Percentiles rank a stretch among this genome's conserved stretches.
These are phyloP conservation scores for Torulaspora microellipsoides DNA, from an alignment of 805 yeast genomes.

Conservation along the genomic window DNA sequence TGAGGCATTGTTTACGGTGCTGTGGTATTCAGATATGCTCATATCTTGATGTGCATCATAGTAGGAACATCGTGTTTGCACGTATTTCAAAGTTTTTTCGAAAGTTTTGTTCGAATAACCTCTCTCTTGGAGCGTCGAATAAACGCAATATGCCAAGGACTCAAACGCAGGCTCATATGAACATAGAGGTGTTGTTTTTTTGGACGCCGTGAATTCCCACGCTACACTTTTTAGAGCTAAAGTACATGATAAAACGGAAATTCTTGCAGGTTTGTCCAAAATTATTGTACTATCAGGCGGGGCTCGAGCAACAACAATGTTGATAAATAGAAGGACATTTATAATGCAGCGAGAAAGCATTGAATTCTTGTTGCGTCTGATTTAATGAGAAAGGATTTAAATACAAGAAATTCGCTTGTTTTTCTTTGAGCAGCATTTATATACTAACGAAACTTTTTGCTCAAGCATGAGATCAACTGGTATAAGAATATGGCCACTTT, in stretches of 20 bases:
- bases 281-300: constrained; percentile 1
- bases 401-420: too few relatives aligned
- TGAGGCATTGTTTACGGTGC: constrained; percentile 16
- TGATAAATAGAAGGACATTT: too few relatives aligned
- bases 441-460: too few relatives aligned
- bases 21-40: constrained; percentile 10
- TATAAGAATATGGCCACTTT: too few relatives aligned
- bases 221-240: not conserved
- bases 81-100: constrained; percentile 11
- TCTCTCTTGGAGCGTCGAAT: constrained; percentile 11
- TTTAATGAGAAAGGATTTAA: too few relatives aligned
- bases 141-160: constrained; percentile 21
- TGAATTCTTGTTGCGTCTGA: too few relatives aligned
- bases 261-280: not conserved
- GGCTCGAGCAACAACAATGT: not conserved
- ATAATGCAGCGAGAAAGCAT: too few relatives aligned
- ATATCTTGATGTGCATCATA: constrained; percentile 1
- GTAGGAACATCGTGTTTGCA: constrained; percentile 7
- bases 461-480: too few relatives aligned
- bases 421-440: too few relatives aligned
- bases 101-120: constrained; percentile 6
- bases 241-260: constrained; percentile 1
- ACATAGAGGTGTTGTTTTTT: constrained; percentile 7
- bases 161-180: constrained; percentile 21
- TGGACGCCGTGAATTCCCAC: constrained; percentile 1